Evolutionary conservation across 2,329 filamentous ascomycete genomes (phyloP), one percentile per base, ranked within the genome.

Genomic region (Venturia aucupariae): DNA sequence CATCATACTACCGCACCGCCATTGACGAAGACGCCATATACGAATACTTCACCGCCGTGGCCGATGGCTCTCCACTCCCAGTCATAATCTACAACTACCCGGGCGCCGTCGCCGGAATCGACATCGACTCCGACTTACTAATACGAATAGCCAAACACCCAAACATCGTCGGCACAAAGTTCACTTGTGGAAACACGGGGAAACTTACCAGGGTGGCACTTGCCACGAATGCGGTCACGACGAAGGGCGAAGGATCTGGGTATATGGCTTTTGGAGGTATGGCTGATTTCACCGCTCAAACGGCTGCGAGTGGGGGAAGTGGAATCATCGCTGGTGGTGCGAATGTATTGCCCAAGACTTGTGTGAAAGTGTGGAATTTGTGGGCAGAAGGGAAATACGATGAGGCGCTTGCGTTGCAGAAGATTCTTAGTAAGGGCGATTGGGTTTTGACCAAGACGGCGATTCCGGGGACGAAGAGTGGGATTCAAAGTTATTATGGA

Each of bases 21-120:
- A 87, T 90, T 75, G 88, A 90, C 73, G 88, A 92, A 70, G 82
- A 86, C 61, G 83, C 89, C 66, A 81, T 95, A 65, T 83, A 86
- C 72, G 83, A 88, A 69, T 92, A 89, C 79, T 92, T 88, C 78
- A 83, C 80, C 64, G 82, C 83, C 64, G 89, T 96, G 5, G 91
- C 91, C 60, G 88, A 93, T 74, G 81, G 75, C 46, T 90, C 86
- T 61, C 87, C 90, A 5, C 78, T 94, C 10, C 90, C 90, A n/a
- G 75, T 96, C 64, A 84, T 95, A 68, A 79, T 96, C 60, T 96
- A 96, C 84, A 96, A 95, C 80, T 96, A 94, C 79, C 91, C 91
- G 0, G 90, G 90, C 62, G 91, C 90, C 61, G 91, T 94, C 6
- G 84, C 90, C 6, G 91, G 91, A 61, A 89, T 95, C 72, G 91